Conservation (phyloP, 1,139 yeast species). For the Debaryomyces nepalensis region DNA sequence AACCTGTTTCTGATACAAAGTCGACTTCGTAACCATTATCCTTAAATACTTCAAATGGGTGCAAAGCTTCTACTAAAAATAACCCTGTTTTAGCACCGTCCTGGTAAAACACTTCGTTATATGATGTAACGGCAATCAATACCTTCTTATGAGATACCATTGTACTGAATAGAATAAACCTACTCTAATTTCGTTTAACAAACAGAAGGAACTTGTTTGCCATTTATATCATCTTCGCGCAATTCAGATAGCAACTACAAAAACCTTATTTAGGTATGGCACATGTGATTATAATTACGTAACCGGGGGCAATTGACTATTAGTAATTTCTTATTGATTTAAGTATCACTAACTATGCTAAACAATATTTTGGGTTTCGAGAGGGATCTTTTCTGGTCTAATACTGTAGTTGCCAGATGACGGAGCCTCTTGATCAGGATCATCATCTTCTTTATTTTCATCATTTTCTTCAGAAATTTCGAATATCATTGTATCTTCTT, state of each 20-base stretch:
- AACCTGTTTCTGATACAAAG: conserved; percentile 61
- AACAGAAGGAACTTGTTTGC: no score
- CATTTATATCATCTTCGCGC: conserved; percentile 1
- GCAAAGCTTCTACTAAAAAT: conserved; percentile 58
- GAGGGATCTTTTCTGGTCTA: conserved; percentile 12
- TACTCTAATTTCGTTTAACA: not conserved
- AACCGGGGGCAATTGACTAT: not conserved
- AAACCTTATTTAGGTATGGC: no score
- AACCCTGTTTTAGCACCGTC: conserved; percentile 63
- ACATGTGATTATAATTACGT: not conserved
- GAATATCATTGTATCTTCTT: conserved; percentile 40
- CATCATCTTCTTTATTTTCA: conserved; percentile 1
- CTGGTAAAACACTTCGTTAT: conserved; percentile 52
- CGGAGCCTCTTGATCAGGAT: conserved; percentile 8
- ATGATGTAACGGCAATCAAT: conserved; percentile 55
- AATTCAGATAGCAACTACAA: no score
- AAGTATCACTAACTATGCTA: conserved; percentile 3
- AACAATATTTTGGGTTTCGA: conserved; percentile 18
- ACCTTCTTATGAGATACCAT: conserved; percentile 37
- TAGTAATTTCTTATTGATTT: not conserved
- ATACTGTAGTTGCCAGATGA: conserved; percentile 3
- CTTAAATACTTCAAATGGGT: conserved; percentile 54
- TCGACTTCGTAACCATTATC: conserved; percentile 54
- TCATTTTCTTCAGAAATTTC: conserved; percentile 29
- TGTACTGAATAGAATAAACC: not conserved